These are phyloP conservation scores for Mikania micrantha DNA, from an alignment of 129 eudicot species.

Conservation along the genomic window DNA sequence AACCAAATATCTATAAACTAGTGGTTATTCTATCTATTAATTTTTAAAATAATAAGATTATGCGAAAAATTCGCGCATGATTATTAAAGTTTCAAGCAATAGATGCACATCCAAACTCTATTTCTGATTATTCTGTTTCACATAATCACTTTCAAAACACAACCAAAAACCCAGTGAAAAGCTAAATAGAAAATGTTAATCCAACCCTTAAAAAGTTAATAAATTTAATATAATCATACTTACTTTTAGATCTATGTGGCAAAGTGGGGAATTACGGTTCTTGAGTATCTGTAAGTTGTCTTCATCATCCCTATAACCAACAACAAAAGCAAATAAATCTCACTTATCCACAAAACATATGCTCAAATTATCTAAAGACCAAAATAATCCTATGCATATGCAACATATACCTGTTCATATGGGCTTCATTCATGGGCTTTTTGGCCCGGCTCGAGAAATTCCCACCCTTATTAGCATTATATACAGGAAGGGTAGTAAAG, in stretches of 20 bases:
- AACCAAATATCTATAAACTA: too few relatives aligned
- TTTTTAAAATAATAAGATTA: background rate
- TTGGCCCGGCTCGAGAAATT: conserved; percentile 35
- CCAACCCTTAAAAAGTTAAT: background rate
- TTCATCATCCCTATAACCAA: conserved; percentile 57
- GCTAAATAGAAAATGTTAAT: background rate
- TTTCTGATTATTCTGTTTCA: background rate
- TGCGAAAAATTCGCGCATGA: background rate
- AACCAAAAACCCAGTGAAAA: background rate
- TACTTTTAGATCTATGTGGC: conserved; percentile 60
- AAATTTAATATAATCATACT: conserved; percentile 8
- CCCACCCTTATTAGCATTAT: conserved; percentile 43
- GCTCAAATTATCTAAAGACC: conserved; percentile 4
- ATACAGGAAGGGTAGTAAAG: conserved; percentile 41
- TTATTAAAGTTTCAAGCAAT: background rate
- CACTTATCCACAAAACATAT: background rate
- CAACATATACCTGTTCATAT: conserved; percentile 42
- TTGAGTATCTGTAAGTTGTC: conserved; percentile 55
- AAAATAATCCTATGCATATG: background rate
- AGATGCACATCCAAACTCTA: background rate
- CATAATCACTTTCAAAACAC: background rate
- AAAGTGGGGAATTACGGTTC: conserved; percentile 56
- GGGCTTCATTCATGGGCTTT: conserved; percentile 55
- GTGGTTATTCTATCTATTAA: background rate
- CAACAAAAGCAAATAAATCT: background rate